Percentiles rank a stretch among this genome's conserved stretches.
Evolutionary conservation across 139 green algal genomes (phyloP).

Genomic region (Chlorella sp.): DNA sequence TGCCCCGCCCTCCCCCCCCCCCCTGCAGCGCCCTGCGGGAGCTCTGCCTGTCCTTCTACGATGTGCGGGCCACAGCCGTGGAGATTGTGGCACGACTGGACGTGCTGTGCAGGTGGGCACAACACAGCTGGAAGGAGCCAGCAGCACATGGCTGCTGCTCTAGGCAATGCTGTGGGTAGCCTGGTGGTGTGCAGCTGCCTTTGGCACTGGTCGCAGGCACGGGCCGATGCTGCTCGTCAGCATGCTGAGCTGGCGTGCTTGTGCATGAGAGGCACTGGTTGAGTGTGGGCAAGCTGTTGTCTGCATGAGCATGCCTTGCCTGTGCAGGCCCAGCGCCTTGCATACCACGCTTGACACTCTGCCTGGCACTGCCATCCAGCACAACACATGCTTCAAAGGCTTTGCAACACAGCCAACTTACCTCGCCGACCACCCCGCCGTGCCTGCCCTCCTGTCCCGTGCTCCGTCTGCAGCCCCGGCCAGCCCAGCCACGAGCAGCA

Average conservation of each 20-base stretch:
- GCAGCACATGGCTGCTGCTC: neutral
- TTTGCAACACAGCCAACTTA: no score
- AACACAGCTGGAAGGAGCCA: no score
- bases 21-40: slow-evolving; percentile 78
- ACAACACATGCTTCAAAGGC: no score
- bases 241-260: neutral
- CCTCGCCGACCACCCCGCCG: no score
- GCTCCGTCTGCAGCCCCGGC: neutral
- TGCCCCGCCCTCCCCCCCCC: neutral
- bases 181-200: no score
- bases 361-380: no score
- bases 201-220: no score
- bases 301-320: no score
- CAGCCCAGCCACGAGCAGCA: slow-evolving; percentile 33
- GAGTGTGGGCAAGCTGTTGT: no score
- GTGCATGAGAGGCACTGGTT: no score
- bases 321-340: no score
- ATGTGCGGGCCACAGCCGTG: slow-evolving; percentile 82
- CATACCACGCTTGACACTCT: no score
- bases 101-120: slow-evolving; percentile 62
- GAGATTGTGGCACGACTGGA: slow-evolving; percentile 85
- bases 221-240: neutral
- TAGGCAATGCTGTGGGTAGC: neutral
- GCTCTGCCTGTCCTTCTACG: slow-evolving; percentile 88
- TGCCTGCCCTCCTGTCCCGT: neutral